Conservation (phyloP, 176 grass and related monocot genomes). For the Zea mays region Zm-B73-REFERENCE-NAM-5.0 NC_050100.1:220480001-220480500, state of each 20-base stretch:
- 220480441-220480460: slow-evolving; percentile 94
- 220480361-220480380: slow-evolving; percentile 36
- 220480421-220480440: slow-evolving; percentile 87
- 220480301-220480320: slow-evolving; percentile 27
- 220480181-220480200: slow-evolving; percentile 66
- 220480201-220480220: slow-evolving; percentile 37
- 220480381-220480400: slow-evolving; percentile 22
- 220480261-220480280: slow-evolving; percentile 66
- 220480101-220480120: slow-evolving; percentile 94
- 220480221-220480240: slow-evolving; percentile 12
- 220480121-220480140: slow-evolving; percentile 98
- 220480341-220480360: slow-evolving; percentile 15
- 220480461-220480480: slow-evolving; percentile 89
- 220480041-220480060: slow-evolving; percentile 75
- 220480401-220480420: slow-evolving; percentile 18
- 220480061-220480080: slow-evolving; percentile 91
- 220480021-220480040: slow-evolving; percentile 64
- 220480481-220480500: slow-evolving; percentile 75
- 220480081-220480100: slow-evolving; percentile 76
- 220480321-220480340: slow-evolving; percentile 20
- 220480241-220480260: slow-evolving; percentile 38
- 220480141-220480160: slow-evolving; percentile 90
- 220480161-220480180: slow-evolving; percentile 96
- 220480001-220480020: slow-evolving; percentile 11
- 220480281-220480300: slow-evolving; percentile 14